phyloP scores from a whole-genome alignment of 148 eudicot species.

The Camellia lanceoleosa region DNA sequence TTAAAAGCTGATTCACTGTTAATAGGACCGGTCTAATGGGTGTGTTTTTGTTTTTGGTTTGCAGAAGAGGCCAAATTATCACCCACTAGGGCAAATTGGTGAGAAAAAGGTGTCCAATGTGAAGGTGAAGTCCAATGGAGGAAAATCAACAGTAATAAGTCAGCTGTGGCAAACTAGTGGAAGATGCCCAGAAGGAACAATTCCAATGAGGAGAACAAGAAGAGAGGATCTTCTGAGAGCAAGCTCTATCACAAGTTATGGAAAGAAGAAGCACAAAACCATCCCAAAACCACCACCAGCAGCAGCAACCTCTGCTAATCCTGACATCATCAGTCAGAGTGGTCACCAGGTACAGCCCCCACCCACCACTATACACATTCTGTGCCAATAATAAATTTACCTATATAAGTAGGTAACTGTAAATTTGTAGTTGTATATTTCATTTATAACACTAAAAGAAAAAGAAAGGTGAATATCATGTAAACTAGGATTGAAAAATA shows the following conservation, averaged over 20 bases:
- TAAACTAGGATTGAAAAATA: too few species aligned
- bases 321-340: conserved; percentile 63
- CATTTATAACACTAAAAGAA: too few species aligned
- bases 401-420: too few species aligned
- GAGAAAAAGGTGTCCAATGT: conserved; percentile 28
- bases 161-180: conserved; percentile 77
- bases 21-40: not conserved
- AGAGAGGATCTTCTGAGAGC: conserved; percentile 65
- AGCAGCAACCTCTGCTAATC: conserved; percentile 51
- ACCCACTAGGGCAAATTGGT: conserved; percentile 60
- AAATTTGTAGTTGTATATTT: too few species aligned
- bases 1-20: too few species aligned
- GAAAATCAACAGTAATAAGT: conserved; percentile 21
- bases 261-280: conserved; percentile 55
- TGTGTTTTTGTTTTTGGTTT: not conserved
- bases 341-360: conserved; percentile 67
- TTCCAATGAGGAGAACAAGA: conserved; percentile 66
- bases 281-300: conserved; percentile 32
- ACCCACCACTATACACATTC: not conserved
- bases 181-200: conserved; percentile 60
- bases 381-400: not conserved
- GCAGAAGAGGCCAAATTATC: conserved; percentile 78
- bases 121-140: conserved; percentile 5
- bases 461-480: too few species aligned
- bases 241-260: conserved; percentile 56